phyloP scores from a whole-genome alignment of 2,329 filamentous ascomycete genomes.

The Penicillium palitans region DNA sequence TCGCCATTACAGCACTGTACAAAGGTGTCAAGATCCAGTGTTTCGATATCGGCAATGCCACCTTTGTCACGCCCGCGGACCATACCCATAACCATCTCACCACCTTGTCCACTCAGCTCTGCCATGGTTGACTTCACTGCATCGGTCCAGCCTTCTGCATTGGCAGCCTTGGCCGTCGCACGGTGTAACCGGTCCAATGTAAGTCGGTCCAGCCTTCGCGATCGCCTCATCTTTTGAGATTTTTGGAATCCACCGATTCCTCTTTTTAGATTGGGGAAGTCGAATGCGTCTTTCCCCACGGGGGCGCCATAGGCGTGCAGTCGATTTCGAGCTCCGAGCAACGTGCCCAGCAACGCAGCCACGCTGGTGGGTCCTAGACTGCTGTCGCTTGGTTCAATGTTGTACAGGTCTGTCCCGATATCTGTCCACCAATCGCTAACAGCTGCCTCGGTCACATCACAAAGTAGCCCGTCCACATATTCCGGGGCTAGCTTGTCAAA shows the following conservation, averaged over 20 bases:
- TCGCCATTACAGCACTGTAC: conserved; percentile 76
- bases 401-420: conserved; percentile 87
- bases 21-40: conserved; percentile 82
- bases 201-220: conserved; percentile 75
- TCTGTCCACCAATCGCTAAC: conserved; percentile 96
- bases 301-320: conserved; percentile 81
- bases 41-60: conserved; percentile 90
- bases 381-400: conserved; percentile 87
- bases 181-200: conserved; percentile 79
- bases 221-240: conserved; percentile 74
- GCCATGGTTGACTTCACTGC: conserved; percentile 94
- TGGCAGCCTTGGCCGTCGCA: conserved; percentile 85
- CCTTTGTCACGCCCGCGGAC: conserved; percentile 83
- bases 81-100: conserved; percentile 94
- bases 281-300: conserved; percentile 87
- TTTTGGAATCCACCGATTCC: conserved; percentile 90
- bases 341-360: conserved; percentile 77
- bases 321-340: conserved; percentile 87
- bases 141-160: conserved; percentile 84
- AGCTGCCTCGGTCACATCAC: conserved; percentile 87
- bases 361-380: conserved; percentile 91
- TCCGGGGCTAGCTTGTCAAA: conserved; percentile 85
- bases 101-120: conserved; percentile 89
- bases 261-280: conserved; percentile 76
- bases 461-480: conserved; percentile 88